A percentile compares a stretch with the other conserved stretches of the same genome.
These are phyloP conservation scores for Craspedostauros australis DNA, from an alignment of 108 stramenopile genomes.

Conservation along the genomic window DNA sequence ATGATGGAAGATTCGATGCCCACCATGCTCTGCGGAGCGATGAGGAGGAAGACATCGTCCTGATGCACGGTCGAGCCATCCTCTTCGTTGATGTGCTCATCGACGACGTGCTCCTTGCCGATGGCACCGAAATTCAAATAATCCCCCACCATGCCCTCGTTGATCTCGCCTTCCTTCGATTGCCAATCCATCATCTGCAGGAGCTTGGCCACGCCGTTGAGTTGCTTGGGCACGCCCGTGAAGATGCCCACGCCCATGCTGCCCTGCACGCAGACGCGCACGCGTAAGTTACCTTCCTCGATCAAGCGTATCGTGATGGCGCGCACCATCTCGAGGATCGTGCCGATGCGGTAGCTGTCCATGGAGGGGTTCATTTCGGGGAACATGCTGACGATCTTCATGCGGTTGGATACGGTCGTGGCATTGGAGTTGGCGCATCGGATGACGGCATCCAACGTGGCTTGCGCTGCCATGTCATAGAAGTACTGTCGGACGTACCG, in stretches of 20 bases:
- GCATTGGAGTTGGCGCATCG: conserved; percentile 56
- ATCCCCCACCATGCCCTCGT: conserved; percentile 83
- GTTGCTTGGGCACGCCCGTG: conserved; percentile 73
- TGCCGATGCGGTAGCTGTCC: conserved; percentile 82
- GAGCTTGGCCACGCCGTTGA: conserved; percentile 68
- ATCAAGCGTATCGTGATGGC: conserved; percentile 62
- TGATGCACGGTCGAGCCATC: conserved; percentile 36
- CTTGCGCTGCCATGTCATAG: conserved; percentile 68
- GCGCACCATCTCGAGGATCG: conserved; percentile 69
- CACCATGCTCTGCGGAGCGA: conserved; percentile 78
- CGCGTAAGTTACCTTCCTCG: conserved; percentile 78
- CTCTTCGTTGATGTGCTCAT: conserved; percentile 30
- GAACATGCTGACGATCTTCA: conserved; percentile 73
- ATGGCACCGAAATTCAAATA: conserved; percentile 72
- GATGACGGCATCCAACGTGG: conserved; percentile 60
- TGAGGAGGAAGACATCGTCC: conserved; percentile 77
- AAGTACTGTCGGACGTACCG: conserved; percentile 78
- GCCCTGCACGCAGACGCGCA: conserved; percentile 77
- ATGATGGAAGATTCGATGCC: conserved; percentile 74
- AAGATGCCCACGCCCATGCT: conserved; percentile 86
- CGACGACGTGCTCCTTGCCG: conserved; percentile 75
- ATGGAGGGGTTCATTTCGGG: conserved; percentile 86
- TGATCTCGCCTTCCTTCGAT: conserved; percentile 62
- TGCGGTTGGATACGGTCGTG: conserved; percentile 66
- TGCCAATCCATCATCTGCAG: conserved; percentile 87